Conservation (phyloP, 306 rosid genomes). For the Prunus salicina region DNA sequence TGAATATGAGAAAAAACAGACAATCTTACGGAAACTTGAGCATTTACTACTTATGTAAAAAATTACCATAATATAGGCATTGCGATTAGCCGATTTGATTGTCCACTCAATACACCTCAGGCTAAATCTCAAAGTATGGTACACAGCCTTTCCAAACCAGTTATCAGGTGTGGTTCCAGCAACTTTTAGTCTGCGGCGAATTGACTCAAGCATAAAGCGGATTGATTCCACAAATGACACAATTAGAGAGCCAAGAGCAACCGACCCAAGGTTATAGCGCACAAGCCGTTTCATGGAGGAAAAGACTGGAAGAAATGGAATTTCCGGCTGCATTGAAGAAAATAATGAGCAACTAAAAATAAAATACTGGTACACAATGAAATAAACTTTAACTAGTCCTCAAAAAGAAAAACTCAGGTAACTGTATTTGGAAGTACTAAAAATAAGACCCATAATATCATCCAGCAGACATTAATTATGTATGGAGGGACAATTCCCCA, state of each 20-base stretch:
- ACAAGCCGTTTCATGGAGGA: conserved; percentile 81
- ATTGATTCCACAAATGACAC: conserved; percentile 88
- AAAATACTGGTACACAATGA: not conserved
- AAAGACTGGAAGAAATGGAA: conserved; percentile 91
- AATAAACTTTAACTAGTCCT: not conserved
- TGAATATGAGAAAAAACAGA: not conserved
- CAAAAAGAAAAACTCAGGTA: not conserved
- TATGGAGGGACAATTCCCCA: not conserved
- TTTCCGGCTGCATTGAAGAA: conserved; percentile 68
- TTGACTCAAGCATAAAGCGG: conserved; percentile 83
- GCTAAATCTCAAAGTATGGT: conserved; percentile 55
- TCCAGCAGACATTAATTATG: not conserved
- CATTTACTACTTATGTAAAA: conserved; percentile 3
- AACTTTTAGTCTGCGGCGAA: conserved; percentile 81
- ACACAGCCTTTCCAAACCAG: conserved; percentile 62
- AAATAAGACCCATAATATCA: not conserved
- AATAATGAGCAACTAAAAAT: not conserved
- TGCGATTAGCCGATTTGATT: conserved; percentile 86
- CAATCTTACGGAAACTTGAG: conserved; percentile 6
- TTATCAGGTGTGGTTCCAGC: conserved; percentile 47
- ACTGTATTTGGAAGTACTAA: not conserved
- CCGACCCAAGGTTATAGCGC: conserved; percentile 84
- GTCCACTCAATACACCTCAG: conserved; percentile 83
- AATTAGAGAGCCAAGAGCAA: conserved; percentile 86
- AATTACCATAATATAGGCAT: conserved; percentile 93